These are phyloP conservation scores for Bryopsis sp. DNA, from an alignment of 139 green algal species.

Conservation along the genomic window DNA sequence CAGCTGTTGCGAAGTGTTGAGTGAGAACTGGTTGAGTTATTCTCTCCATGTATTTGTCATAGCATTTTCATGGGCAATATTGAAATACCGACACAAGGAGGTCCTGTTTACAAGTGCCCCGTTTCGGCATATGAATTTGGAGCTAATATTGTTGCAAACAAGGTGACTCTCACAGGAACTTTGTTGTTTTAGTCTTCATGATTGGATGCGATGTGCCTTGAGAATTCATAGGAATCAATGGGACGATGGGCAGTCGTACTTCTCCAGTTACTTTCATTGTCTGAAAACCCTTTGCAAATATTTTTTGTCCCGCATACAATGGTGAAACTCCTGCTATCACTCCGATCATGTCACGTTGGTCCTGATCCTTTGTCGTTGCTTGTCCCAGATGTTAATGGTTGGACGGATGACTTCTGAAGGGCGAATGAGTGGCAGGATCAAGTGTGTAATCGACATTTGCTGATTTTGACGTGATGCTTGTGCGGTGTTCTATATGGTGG, in stretches of 20 bases:
- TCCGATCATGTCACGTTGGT: background rate
- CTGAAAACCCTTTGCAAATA: no score
- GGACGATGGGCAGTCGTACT: no score
- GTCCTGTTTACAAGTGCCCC: conserved; percentile 73
- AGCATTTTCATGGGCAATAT: conserved; percentile 90
- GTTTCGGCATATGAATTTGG: conserved; percentile 95
- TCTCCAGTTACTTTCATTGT: no score
- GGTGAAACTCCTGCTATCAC: no score
- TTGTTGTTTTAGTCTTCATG: conserved; percentile 17
- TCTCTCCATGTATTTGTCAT: conserved; percentile 11
- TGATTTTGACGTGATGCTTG: no score
- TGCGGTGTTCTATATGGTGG: no score
- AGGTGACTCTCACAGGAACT: conserved; percentile 23
- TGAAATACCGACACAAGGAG: conserved; percentile 67
- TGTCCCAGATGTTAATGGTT: conserved; percentile 56
- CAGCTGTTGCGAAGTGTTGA: background rate
- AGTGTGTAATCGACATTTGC: no score
- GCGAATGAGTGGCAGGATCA: conserved; percentile 66
- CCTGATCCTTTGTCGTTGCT: background rate
- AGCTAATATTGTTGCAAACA: conserved; percentile 86
- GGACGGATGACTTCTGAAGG: conserved; percentile 85
- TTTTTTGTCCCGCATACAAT: no score
- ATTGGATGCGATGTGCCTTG: no score
- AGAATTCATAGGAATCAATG: no score
- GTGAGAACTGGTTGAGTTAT: background rate